These are phyloP conservation scores for Ammopiptanthus mongolicus DNA, from an alignment of 306 rosid genomes.

Conservation along the genomic window DNA sequence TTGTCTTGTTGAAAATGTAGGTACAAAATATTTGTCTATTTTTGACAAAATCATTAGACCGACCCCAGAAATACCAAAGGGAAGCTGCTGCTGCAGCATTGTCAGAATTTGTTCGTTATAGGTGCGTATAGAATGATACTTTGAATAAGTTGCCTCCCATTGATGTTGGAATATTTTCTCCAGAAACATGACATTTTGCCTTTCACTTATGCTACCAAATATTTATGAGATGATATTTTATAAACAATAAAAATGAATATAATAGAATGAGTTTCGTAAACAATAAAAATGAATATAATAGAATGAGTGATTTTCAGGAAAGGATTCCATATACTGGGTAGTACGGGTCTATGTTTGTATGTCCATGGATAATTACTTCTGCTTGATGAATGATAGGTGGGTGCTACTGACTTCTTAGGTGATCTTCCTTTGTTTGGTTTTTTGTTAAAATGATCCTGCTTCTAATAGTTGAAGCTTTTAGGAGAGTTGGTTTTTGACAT, in stretches of 20 bases:
- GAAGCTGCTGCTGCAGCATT: slow-evolving; percentile 97
- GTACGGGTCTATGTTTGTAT: not conserved
- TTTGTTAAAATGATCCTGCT: not conserved
- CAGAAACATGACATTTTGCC: not conserved
- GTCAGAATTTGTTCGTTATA: slow-evolving; percentile 86
- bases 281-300: not conserved
- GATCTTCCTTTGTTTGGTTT: not conserved
- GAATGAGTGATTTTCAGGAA: not conserved
- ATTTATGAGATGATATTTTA: not conserved
- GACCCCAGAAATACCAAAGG: slow-evolving; percentile 75
- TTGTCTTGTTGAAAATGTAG: slow-evolving; percentile 35
- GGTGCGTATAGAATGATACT: slow-evolving; percentile 40
- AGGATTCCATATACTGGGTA: not conserved
- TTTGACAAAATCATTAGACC: slow-evolving; percentile 66
- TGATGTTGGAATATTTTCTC: not conserved
- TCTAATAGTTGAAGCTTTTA: not conserved
- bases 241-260: not conserved
- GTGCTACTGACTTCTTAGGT: not conserved
- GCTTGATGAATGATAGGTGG: not conserved
- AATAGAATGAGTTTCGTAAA: not conserved
- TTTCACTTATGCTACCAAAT: not conserved
- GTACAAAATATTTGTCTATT: slow-evolving; percentile 74
- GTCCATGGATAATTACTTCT: not conserved
- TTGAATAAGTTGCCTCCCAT: slow-evolving; percentile 10
- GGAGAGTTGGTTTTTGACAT: not conserved